phyloP scores from a whole-genome alignment of 1,139 yeast species.

The Yamadazyma triangularis region DNA sequence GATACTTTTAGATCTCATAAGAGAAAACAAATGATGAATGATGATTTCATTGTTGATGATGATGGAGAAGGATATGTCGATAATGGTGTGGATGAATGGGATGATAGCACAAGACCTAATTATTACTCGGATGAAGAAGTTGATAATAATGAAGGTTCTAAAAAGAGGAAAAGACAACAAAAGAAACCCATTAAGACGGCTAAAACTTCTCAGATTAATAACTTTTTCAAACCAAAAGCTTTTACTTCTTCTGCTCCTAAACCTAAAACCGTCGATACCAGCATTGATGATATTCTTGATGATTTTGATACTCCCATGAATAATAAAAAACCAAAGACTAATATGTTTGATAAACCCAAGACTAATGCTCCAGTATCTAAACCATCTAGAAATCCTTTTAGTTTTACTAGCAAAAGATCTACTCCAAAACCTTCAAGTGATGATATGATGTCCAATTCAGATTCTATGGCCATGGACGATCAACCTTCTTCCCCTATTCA shows the following conservation, averaged over 20 bases:
- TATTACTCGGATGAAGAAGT: constrained; percentile 56
- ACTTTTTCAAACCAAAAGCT: constrained; percentile 45
- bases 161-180: constrained; percentile 25
- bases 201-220: constrained; percentile 48
- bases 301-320: constrained; percentile 23
- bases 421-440: constrained; percentile 5
- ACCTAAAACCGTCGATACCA: constrained; percentile 27
- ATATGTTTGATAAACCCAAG: constrained; percentile 7
- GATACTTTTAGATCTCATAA: constrained; percentile 71
- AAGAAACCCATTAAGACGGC: constrained; percentile 40
- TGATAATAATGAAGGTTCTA: constrained; percentile 30
- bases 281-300: constrained; percentile 44
- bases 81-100: constrained; percentile 90
- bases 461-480: constrained; percentile 18
- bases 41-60: constrained; percentile 93
- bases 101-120: constrained; percentile 44
- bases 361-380: constrained; percentile 3
- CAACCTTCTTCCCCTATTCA: constrained; percentile 33
- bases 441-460: constrained; percentile 12
- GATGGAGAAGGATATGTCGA: constrained; percentile 89
- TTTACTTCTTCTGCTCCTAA: constrained; percentile 9
- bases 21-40: constrained; percentile 75
- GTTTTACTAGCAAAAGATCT: no score
- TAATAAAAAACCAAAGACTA: constrained; percentile 6
- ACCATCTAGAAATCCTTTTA: constrained; percentile 5